Conservation (phyloP, 2,329 filamentous ascomycete species). For the Septoria linicola region DNA sequence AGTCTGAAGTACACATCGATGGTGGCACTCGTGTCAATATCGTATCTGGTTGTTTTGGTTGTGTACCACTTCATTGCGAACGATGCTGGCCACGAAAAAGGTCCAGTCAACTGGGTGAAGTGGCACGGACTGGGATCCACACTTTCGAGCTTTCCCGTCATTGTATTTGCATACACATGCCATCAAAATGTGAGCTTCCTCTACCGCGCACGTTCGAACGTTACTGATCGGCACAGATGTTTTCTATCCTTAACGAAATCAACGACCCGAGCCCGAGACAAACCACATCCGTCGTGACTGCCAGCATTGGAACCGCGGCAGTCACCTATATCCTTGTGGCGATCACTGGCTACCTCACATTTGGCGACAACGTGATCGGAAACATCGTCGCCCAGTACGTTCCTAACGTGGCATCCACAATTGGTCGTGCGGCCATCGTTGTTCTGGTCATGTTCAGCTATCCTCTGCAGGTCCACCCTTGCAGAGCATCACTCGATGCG, state of each 20-base stretch:
- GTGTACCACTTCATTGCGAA: constrained; percentile 83
- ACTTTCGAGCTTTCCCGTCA: constrained; percentile 84
- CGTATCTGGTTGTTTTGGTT: constrained; percentile 88
- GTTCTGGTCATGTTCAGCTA: constrained; percentile 95
- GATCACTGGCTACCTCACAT: constrained; percentile 93
- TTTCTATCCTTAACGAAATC: constrained; percentile 96
- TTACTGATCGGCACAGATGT: constrained; percentile 66
- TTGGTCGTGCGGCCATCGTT: constrained; percentile 93
- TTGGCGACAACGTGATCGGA: constrained; percentile 82
- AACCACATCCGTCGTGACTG: constrained; percentile 73
- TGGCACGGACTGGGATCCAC: constrained; percentile 78
- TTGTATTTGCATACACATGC: constrained; percentile 99
- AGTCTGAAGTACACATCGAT: constrained; percentile 97
- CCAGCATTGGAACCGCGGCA: constrained; percentile 86
- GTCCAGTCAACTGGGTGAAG: constrained; percentile 70
- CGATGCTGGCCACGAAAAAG: constrained; percentile 72
- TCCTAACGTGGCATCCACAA: constrained; percentile 77
- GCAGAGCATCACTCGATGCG: constrained; percentile 89
- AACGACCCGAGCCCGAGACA: constrained; percentile 75
- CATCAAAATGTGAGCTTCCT: constrained; percentile 77
- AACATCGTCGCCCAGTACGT: constrained; percentile 94
- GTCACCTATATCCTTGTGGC: constrained; percentile 86
- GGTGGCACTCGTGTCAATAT: constrained; percentile 86
- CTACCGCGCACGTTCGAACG: neutral
- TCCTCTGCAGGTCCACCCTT: constrained; percentile 92